Percentiles rank a stretch among this genome's conserved stretches.
Conservation (phyloP, 495 filamentous ascomycete genomes). For the Penicillium odoratum region DNA sequence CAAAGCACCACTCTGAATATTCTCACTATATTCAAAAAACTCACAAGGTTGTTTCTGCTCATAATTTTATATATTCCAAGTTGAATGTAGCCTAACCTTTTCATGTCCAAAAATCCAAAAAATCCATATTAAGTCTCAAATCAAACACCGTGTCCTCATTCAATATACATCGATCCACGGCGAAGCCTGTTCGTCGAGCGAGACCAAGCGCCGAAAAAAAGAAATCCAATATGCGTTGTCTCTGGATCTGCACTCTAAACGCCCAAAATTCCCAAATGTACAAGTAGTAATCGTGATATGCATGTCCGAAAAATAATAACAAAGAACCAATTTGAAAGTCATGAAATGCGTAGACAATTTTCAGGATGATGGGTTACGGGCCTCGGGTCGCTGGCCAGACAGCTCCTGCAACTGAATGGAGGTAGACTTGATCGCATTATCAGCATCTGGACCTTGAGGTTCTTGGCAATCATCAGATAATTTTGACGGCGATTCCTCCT, state of each 20-base stretch:
- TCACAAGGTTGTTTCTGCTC: background rate
- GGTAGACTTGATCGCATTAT: constrained; percentile 17
- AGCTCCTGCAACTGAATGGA: constrained; percentile 25
- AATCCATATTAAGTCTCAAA: background rate
- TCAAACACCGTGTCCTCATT: background rate
- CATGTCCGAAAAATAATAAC: constrained; percentile 4
- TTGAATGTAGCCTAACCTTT: background rate
- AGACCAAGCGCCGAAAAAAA: background rate
- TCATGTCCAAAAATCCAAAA: background rate
- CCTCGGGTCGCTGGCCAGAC: constrained; percentile 1
- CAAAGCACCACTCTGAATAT: too few species aligned
- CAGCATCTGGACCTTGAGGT: background rate
- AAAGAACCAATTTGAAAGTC: background rate
- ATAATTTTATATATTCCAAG: background rate
- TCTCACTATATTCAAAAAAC: too few species aligned
- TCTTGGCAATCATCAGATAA: background rate
- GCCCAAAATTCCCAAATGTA: constrained; percentile 5
- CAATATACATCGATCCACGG: background rate
- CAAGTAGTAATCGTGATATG: constrained; percentile 11
- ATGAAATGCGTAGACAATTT: background rate
- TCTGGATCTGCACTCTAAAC: constrained; percentile 4
- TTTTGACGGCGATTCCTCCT: constrained; percentile 26
- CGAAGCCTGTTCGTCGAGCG: background rate
- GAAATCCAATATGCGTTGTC: constrained; percentile 4
- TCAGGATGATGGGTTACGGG: background rate